A percentile compares a stretch with the other conserved stretches of the same genome.
Evolutionary conservation across 2,329 filamentous ascomycete genomes (phyloP).

Genomic region (Colletotrichum spinosum): DNA sequence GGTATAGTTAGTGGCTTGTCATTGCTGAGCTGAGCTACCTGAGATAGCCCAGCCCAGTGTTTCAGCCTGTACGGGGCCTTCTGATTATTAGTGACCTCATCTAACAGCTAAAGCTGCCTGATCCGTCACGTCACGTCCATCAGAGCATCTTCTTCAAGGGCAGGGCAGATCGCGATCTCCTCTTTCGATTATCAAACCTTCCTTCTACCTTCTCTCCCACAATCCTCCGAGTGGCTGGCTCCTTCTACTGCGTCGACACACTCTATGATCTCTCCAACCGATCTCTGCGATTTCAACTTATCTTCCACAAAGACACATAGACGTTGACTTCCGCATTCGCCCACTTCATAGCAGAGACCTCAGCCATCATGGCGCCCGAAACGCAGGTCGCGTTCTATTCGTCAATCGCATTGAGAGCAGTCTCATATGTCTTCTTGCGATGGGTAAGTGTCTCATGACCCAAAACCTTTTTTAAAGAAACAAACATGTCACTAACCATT

Average conservation of each 20-base stretch:
- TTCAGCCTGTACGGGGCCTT: constrained; percentile 31
- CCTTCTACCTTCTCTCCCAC: background rate
- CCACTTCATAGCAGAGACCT: constrained; percentile 11
- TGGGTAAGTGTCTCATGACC: constrained; percentile 58
- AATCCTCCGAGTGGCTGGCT: background rate
- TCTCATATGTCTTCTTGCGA: constrained; percentile 69
- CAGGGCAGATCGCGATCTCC: constrained; percentile 7
- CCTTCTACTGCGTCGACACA: constrained; percentile 22
- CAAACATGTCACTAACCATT: constrained; percentile 3
- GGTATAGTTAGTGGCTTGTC: constrained; percentile 34
- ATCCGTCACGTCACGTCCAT: constrained; percentile 25
- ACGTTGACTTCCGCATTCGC: constrained; percentile 43
- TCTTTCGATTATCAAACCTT: constrained; percentile 19
- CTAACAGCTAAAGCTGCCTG: constrained; percentile 18
- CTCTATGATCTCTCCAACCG: background rate
- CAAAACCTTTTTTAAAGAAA: constrained; percentile 6
- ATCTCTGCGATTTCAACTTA: background rate
- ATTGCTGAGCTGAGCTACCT: background rate
- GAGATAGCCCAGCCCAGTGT: constrained; percentile 5
- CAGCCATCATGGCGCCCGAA: constrained; percentile 44
- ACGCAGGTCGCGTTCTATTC: constrained; percentile 51
- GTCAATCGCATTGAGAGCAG: constrained; percentile 62
- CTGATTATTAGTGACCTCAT: constrained; percentile 37
- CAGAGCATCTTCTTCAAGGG: constrained; percentile 24
- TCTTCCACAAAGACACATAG: constrained; percentile 15